Base-by-base conservation (phyloP, 495 filamentous ascomycete genomes). In the Pyronema omphalodes region DNA sequence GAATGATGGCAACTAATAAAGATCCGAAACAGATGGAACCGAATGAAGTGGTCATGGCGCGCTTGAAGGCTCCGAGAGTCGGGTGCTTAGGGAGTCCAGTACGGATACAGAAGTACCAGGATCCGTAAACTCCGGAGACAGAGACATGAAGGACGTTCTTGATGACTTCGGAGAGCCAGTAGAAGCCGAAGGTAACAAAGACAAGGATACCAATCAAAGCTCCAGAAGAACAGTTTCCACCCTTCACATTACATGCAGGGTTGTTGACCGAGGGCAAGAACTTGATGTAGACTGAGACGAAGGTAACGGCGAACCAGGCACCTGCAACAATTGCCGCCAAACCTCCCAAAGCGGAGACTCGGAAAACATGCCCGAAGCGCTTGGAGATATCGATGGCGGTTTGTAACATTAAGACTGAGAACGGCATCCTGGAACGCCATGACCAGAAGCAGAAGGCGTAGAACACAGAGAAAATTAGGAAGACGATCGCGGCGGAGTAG, bases 91-190 rank as follows among this genome's bases (percentile, higher is more conserved):
- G 87, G 64, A 84, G 81, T 3, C 75, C 67, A 44, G 82, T 82
- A 14, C 75, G 69, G 36, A 72, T 69, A 58, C 73, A 80, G 71
- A 94, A 94, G 69, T 93, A 96, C 58, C 58, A 94, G 1, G 82
- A 83, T 0, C 86, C 88, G 57, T 93, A 94, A 9, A 94, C 81
- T 9, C 89, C 86, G 0, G 84, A 82, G 61, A 94, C 82, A 17
- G 82, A 86, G 34, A 80, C 82, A 67, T 96, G 88, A 37, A 94
- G 82, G 12, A 82, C 85, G 66, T 94, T 94, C 69, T 94, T 94
- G 54, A 94, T 65, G 75, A 82, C 86, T 64, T 94, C 88, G 19
- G 81, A 82, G 58, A 94, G 78, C 89, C 88, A 96, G 68, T 93
- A 93, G 61, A 75, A 78, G 19, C 87, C 85, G 61, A 94, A 94